Conservation (phyloP, 305 asterid genomes). For the Fraxinus dipetala region DNA sequence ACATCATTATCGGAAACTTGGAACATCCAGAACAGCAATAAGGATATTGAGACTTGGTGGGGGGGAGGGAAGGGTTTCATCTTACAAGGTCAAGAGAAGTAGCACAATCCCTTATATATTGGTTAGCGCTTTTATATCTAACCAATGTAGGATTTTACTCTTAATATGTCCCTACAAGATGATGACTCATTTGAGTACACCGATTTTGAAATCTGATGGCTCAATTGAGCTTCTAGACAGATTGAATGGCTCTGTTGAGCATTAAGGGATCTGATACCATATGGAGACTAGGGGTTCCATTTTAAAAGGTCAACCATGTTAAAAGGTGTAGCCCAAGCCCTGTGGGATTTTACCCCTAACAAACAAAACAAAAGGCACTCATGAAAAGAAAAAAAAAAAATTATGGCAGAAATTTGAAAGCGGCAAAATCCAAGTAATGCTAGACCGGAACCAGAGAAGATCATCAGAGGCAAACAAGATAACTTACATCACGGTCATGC, state of each 20-base stretch:
- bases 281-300: not conserved
- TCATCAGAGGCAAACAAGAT: not conserved
- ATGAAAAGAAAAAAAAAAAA: not conserved
- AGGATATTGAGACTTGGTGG: not conserved
- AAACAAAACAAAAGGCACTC: not conserved
- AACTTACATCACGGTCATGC: constrained; percentile 52
- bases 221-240: not conserved
- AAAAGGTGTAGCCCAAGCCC: not conserved
- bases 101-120: not conserved
- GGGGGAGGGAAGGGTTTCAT: not conserved
- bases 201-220: not conserved
- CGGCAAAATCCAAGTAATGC: not conserved
- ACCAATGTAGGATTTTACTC: not conserved
- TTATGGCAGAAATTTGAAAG: not conserved
- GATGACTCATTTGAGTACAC: not conserved
- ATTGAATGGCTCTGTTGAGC: not conserved
- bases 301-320: not conserved
- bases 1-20: not conserved
- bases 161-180: not conserved
- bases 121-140: not conserved
- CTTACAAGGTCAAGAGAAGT: not conserved
- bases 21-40: not conserved
- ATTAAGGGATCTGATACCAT: not conserved
- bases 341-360: not conserved
- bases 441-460: not conserved